phyloP scores from a whole-genome alignment of 768 basidiomycete species.

The Mycena alexandri region DNA sequence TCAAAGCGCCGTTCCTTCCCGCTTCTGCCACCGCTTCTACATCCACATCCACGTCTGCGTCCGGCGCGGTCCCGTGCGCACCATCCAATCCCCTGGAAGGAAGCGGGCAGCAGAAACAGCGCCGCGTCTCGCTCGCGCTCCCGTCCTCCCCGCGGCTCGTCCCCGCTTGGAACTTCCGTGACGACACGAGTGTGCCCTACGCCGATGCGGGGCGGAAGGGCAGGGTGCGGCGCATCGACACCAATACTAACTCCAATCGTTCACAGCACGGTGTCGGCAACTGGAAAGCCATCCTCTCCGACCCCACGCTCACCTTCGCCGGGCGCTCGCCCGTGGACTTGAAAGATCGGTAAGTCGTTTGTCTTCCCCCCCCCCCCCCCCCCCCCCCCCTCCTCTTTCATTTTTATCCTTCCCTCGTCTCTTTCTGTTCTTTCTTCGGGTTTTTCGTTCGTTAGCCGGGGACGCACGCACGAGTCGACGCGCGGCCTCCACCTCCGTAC shows the following conservation, averaged over 20 bases:
- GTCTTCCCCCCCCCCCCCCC: neutral
- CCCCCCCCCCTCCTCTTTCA: no score
- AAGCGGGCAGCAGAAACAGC: conserved; percentile 58
- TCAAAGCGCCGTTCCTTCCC: conserved; percentile 63
- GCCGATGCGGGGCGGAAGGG: conserved; percentile 64
- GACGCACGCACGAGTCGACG: no score
- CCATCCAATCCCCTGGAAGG: no score
- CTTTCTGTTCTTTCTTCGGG: no score
- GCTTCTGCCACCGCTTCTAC: conserved; percentile 47
- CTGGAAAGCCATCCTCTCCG: conserved; percentile 92
- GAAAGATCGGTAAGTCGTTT: conserved; percentile 81
- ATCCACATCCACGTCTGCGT: conserved; percentile 7
- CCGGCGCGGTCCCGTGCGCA: neutral
- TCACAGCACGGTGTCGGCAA: conserved; percentile 92
- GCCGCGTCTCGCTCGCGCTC: conserved; percentile 80
- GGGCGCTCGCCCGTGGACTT: conserved; percentile 92
- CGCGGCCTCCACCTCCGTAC: no score
- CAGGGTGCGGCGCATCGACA: conserved; percentile 70
- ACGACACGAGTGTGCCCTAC: conserved; percentile 70
- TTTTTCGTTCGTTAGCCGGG: no score
- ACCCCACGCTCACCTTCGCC: conserved; percentile 82
- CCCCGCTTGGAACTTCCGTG: conserved; percentile 76
- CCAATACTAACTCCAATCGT: no score
- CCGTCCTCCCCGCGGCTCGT: conserved; percentile 79
- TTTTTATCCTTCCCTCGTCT: no score